These are phyloP conservation scores for Tardiomyces depauwii DNA, from an alignment of 1,139 yeast species.

Conservation along the genomic window DNA sequence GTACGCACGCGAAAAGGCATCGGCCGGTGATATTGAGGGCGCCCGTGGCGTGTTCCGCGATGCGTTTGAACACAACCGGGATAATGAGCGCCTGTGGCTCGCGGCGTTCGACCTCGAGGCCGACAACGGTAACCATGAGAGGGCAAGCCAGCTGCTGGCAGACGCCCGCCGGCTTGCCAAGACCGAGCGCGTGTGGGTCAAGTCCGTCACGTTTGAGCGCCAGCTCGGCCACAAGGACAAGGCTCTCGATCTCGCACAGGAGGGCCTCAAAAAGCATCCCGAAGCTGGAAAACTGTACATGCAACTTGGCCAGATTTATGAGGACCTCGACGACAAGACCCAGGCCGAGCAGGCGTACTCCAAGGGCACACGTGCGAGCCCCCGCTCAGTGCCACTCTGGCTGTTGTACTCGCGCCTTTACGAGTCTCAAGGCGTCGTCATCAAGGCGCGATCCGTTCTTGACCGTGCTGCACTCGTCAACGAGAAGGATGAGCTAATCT, in stretches of 20 bases:
- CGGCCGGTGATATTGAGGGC: constrained; percentile 33
- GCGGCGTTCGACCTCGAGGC: constrained; percentile 59
- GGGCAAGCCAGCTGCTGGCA: constrained; percentile 35
- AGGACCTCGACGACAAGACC: constrained; percentile 22
- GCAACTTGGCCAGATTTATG: constrained; percentile 47
- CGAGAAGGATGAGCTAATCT: constrained; percentile 39
- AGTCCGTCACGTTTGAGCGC: constrained; percentile 49
- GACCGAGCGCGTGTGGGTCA: constrained; percentile 46
- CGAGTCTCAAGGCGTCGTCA: constrained; percentile 31
- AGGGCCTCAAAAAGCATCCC: constrained; percentile 40
- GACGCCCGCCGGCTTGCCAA: constrained; percentile 29
- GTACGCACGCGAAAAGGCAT: constrained; percentile 66
- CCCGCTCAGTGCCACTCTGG: constrained; percentile 44
- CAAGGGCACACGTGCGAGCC: constrained; percentile 39
- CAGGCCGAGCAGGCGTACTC: constrained; percentile 40
- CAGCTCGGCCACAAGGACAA: constrained; percentile 19
- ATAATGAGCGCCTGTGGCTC: constrained; percentile 51
- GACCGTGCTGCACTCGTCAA: constrained; percentile 54
- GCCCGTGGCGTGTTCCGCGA: constrained; percentile 44
- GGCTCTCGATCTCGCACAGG: constrained; percentile 33
- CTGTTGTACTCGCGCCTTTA: constrained; percentile 40
- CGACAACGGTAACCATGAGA: constrained; percentile 27
- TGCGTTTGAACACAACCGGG: constrained; percentile 35
- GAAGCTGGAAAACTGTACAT: constrained; percentile 40
- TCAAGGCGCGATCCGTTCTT: constrained; percentile 60